phyloP scores from a whole-genome alignment of 805 yeast genomes.

The Ogataea paradorogensis region DNA sequence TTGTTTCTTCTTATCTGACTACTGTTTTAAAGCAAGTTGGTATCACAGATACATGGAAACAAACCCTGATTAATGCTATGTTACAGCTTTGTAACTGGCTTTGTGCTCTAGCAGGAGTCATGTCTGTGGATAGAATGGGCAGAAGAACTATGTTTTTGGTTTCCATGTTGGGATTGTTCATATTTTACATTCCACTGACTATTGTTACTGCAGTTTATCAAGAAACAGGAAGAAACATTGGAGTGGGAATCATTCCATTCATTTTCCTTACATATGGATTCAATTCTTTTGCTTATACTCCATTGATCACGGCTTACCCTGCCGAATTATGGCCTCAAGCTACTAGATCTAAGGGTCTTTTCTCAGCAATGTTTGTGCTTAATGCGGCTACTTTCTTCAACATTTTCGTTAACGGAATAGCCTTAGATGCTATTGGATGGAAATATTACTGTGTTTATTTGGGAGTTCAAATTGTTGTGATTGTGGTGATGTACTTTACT shows the following conservation, averaged over 20 bases:
- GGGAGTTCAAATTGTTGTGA: conserved; percentile 29
- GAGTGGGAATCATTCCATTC: conserved; percentile 19
- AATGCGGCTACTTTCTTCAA: conserved; percentile 21
- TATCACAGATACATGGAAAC: conserved; percentile 41
- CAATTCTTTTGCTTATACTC: conserved; percentile 43
- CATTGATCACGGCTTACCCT: conserved; percentile 42
- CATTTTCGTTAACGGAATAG: conserved; percentile 33
- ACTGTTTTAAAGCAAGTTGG: conserved; percentile 52
- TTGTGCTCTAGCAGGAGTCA: conserved; percentile 30
- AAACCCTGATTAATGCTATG: conserved; percentile 50
- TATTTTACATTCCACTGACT: conserved; percentile 43
- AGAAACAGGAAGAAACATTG: conserved; percentile 9
- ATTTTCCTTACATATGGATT: conserved; percentile 32
- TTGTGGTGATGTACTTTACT: conserved; percentile 40
- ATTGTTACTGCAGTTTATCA: conserved; percentile 38
- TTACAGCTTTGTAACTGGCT: conserved; percentile 46
- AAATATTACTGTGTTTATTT: conserved; percentile 36
- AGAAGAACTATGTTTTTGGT: conserved; percentile 38
- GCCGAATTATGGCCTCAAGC: conserved; percentile 52
- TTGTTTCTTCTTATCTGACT: conserved; percentile 43
- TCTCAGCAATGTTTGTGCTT: conserved; percentile 26
- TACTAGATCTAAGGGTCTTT: conserved; percentile 62
- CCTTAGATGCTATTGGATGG: conserved; percentile 38
- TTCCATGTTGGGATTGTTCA: conserved; percentile 36
- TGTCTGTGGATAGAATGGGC: conserved; percentile 30